Evolutionary conservation across 2,329 filamentous ascomycete species (phyloP), one percentile per base, ranked within the genome.

Genomic region (Trichoderma guizhouense): DNA sequence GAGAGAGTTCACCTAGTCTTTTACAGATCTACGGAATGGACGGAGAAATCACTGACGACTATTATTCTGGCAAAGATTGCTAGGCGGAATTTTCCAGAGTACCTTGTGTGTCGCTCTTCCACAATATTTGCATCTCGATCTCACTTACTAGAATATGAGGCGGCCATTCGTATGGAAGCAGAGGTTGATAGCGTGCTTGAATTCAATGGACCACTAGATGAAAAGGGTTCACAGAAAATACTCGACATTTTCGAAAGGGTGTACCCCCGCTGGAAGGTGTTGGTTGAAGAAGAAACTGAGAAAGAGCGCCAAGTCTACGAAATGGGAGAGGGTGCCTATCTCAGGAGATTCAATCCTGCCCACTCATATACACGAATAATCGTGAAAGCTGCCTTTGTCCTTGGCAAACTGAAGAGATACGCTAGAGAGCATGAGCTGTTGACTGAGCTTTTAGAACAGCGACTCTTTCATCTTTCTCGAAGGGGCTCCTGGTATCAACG

Each of bases 21-120:
- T 80, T 98, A 98, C 80, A 88, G 95, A 72, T 98, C 95, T 11
- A 97, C 94, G 0, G 93, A 97, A 79, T 99, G 96, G 96, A 97
- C 95, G 0, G 95, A 98, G 77, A 98, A 97, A 80, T 98, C 95
- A 1, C 84, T 99, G 15, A 98, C 94, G 1, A 95, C 95, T 0
- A 95, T 98, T 69, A 97, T 99, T 58, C 86, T 99, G 6, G 93
- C 96, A 8, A 95, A 95, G 74, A 97, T 97, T 71, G 93, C 95
- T 2, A 88, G 90, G 57, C 88, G 93, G 43, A 96, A 95, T 79
- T 99, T 98, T 75, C 95, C 95, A 0, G 86, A 92, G 3, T 99
- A 97, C 78, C 88, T 98, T 26, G 95, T 98, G 6, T 97, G 92
- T 72, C 90, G 96, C 39, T 97, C 94, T 0, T 89, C 91, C 30